phyloP scores from a whole-genome alignment of 176 grass and related monocot genomes.

The Triticum turgidum region DNA sequence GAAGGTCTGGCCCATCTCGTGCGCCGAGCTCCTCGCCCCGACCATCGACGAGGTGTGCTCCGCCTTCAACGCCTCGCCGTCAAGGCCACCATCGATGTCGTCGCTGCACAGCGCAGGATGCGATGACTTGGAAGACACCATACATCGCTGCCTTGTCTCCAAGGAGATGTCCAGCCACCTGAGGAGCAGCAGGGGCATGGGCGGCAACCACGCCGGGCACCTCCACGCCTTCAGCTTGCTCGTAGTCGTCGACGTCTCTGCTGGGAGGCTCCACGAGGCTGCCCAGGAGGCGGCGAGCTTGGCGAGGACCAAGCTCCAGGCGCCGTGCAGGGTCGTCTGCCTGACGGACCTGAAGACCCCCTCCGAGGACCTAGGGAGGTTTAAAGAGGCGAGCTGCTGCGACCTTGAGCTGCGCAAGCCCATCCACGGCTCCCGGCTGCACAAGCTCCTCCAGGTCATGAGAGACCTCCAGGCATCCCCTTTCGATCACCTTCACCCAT shows the following conservation, averaged over 20 bases:
- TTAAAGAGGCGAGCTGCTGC: neutral
- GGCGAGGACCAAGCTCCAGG: slow-evolving; percentile 11
- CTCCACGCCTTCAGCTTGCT: slow-evolving; percentile 31
- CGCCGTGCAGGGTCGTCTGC: slow-evolving; percentile 45
- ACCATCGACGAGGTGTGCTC: slow-evolving; percentile 41
- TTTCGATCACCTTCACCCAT: neutral
- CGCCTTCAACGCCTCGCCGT: neutral
- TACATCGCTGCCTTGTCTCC: slow-evolving; percentile 25
- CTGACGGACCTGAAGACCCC: slow-evolving; percentile 44
- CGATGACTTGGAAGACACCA: neutral
- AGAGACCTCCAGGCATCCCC: slow-evolving; percentile 22
- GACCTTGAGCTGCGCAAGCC: slow-evolving; percentile 63
- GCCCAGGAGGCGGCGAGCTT: slow-evolving; percentile 12
- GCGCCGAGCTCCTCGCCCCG: slow-evolving; percentile 31
- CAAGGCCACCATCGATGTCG: neutral
- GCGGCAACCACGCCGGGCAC: neutral
- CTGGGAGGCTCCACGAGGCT: slow-evolving; percentile 11
- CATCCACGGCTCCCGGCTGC: slow-evolving; percentile 58
- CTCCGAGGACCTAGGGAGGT: slow-evolving; percentile 33
- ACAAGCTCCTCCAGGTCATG: slow-evolving; percentile 11
- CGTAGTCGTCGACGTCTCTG: slow-evolving; percentile 41
- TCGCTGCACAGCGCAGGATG: neutral
- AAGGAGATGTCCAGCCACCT: slow-evolving; percentile 40
- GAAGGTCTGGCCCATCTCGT: slow-evolving; percentile 48
- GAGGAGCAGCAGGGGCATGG: neutral